Conservation (phyloP, 805 yeast species). For the Myxozyma nipponensis region DNA sequence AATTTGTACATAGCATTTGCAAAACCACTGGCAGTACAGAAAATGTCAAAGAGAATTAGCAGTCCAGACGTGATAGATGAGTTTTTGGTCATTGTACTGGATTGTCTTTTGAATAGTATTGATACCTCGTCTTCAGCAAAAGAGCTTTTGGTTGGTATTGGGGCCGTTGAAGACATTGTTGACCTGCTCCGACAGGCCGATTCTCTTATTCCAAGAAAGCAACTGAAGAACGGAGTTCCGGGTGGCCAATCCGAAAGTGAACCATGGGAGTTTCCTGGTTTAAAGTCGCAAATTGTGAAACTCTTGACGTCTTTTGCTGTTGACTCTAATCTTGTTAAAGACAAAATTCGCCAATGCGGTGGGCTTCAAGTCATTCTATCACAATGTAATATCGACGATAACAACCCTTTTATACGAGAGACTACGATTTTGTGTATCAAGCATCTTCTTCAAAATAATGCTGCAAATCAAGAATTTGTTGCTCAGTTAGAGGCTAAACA, state of each 20-base stretch:
- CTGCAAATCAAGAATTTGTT: slow-evolving; percentile 70
- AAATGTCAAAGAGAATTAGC: too few species aligned
- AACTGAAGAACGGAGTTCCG: slow-evolving; percentile 7
- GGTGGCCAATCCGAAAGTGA: background rate
- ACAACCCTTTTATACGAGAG: slow-evolving; percentile 77
- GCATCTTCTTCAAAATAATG: slow-evolving; percentile 60
- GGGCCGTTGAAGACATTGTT: slow-evolving; percentile 8
- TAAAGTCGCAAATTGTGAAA: slow-evolving; percentile 65
- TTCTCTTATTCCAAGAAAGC: slow-evolving; percentile 12
- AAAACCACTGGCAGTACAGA: slow-evolving; percentile 15
- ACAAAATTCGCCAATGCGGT: slow-evolving; percentile 57
- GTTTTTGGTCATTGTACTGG: too few species aligned
- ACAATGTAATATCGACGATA: slow-evolving; percentile 78
- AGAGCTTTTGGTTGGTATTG: slow-evolving; percentile 5
- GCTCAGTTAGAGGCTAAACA: slow-evolving; percentile 71
- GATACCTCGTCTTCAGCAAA: too few species aligned
- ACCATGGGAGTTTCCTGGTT: slow-evolving; percentile 51
- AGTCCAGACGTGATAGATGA: too few species aligned
- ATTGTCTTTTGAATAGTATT: too few species aligned
- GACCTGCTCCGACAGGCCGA: slow-evolving; percentile 17
- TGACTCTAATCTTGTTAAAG: slow-evolving; percentile 57
- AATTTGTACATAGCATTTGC: slow-evolving; percentile 5
- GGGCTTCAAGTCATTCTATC: slow-evolving; percentile 71
- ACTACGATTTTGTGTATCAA: slow-evolving; percentile 75
- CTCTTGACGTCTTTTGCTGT: slow-evolving; percentile 56